A percentile compares a stretch with the other conserved stretches of the same genome.
phyloP scores from a whole-genome alignment of 2,329 filamentous ascomycete genomes.

The Colletotrichum spinosum region DNA sequence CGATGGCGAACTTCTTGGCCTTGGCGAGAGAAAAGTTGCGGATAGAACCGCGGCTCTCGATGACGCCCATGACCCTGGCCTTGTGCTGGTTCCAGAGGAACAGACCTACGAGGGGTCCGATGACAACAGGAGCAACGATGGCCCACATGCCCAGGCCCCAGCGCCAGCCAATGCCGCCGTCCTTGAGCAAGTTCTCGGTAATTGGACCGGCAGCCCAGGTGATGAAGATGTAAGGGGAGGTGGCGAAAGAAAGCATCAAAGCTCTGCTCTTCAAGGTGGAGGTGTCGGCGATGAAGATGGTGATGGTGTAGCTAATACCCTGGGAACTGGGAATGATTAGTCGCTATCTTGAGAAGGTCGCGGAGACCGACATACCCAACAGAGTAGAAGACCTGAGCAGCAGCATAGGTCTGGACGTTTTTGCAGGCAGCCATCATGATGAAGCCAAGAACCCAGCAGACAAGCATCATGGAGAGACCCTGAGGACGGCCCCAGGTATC shows the following conservation, averaged over 20 bases:
- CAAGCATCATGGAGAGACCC: conserved; percentile 66
- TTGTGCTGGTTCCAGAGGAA: conserved; percentile 71
- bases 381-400: conserved; percentile 74
- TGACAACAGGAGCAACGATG: conserved; percentile 71
- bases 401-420: conserved; percentile 70
- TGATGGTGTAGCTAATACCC: conserved; percentile 55
- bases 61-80: conserved; percentile 65
- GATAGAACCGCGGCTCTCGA: conserved; percentile 48
- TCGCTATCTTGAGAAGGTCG: not conserved
- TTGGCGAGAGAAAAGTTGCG: conserved; percentile 58
- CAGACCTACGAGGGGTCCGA: conserved; percentile 66
- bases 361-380: conserved; percentile 59
- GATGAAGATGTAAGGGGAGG: conserved; percentile 74
- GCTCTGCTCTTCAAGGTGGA: conserved; percentile 74
- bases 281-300: conserved; percentile 76
- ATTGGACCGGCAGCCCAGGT: conserved; percentile 73
- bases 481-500: conserved; percentile 76
- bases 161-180: conserved; percentile 65
- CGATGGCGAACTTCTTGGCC: conserved; percentile 64
- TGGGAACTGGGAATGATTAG: conserved; percentile 44
- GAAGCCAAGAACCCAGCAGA: conserved; percentile 63
- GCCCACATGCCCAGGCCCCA: conserved; percentile 77
- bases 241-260: conserved; percentile 72
- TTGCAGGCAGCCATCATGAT: conserved; percentile 75
- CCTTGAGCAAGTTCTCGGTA: conserved; percentile 60